Base-by-base conservation (phyloP, 2,329 filamentous ascomycete species). In the Tympanopsis confertula region DNA sequence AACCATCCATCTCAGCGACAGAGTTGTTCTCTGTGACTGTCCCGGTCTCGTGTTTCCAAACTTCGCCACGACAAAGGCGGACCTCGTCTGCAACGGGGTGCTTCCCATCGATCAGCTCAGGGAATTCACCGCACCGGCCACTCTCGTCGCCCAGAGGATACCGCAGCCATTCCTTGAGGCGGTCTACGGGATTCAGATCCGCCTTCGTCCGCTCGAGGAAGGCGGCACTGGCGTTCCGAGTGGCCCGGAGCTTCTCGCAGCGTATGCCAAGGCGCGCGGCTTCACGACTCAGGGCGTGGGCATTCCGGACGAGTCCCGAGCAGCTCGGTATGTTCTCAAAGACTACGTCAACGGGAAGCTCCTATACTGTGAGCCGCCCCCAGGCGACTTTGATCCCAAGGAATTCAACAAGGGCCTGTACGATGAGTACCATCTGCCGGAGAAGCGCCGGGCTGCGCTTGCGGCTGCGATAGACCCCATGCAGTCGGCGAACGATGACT, bases 11-110 rank as follows among this genome's bases (percentile, higher is more conserved):
- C 75, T 98, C 20, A 93, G 85, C 41, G 83, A 93, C 1, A 77
- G 79, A 41, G 86, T 98, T 44, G 74, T 96, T 35, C 74, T 98
- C 5, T 96, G 91, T 61, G 91, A 98, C 78, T 98, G 91, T 54
- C 91, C 91, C 7, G 91, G 91, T 80, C 79, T 98, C 15, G 93
- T 98, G 2, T 96, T 98, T 58, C 88, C 91, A 50, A 96, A 96
- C 62, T 98, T 96, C 50, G 89, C 91, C 41, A 88, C 81, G 35
- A 96, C 88, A 35, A 96, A 96, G 62, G 91, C 86, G 26, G 91
- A 98, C 52, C 75, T 98, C 15, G 91, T 98, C 10, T 93, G 87
- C 60, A 94, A 89, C 54, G 91, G 91, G 54, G 78, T 98, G 15
- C 69, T 98, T 20, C 91, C 91, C 10, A 96, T 98, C 50, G 91